Conservation (phyloP, 2,329 filamentous ascomycete genomes). For the Fusarium albosuccineum region DNA sequence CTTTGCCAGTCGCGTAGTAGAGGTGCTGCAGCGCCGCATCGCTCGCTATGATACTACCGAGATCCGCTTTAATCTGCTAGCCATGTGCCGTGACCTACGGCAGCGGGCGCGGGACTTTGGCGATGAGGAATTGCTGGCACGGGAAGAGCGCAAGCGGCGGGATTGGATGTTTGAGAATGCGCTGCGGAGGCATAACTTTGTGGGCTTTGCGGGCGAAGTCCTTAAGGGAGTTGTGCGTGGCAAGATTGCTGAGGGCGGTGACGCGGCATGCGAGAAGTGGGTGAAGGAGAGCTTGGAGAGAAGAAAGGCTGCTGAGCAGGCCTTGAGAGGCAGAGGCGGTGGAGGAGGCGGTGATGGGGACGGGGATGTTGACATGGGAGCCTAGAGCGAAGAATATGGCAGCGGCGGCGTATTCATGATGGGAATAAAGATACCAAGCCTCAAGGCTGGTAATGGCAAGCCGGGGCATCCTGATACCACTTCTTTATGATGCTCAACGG, state of each 20-base stretch:
- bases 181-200: conserved; percentile 92
- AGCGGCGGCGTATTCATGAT: neutral
- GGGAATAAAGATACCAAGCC: conserved; percentile 23
- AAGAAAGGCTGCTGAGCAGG: conserved; percentile 58
- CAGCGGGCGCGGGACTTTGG: conserved; percentile 83
- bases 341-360: conserved; percentile 53
- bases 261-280: conserved; percentile 78
- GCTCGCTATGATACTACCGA: conserved; percentile 86
- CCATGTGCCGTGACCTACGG: conserved; percentile 88
- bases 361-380: conserved; percentile 59
- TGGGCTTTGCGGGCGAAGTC: conserved; percentile 92
- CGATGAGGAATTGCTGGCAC: conserved; percentile 80
- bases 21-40: conserved; percentile 88
- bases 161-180: conserved; percentile 98
- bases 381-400: conserved; percentile 25
- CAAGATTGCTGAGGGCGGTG: conserved; percentile 76
- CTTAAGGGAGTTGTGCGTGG: conserved; percentile 84
- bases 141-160: conserved; percentile 85
- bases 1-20: conserved; percentile 85
- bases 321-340: conserved; percentile 46
- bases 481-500: conserved; percentile 1
- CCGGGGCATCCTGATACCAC: conserved; percentile 23
- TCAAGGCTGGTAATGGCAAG: conserved; percentile 6
- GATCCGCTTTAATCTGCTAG: conserved; percentile 96
- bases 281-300: conserved; percentile 74